phyloP scores from a whole-genome alignment of 371 early-diverging fungal species.

The Mortierella sp. region DNA sequence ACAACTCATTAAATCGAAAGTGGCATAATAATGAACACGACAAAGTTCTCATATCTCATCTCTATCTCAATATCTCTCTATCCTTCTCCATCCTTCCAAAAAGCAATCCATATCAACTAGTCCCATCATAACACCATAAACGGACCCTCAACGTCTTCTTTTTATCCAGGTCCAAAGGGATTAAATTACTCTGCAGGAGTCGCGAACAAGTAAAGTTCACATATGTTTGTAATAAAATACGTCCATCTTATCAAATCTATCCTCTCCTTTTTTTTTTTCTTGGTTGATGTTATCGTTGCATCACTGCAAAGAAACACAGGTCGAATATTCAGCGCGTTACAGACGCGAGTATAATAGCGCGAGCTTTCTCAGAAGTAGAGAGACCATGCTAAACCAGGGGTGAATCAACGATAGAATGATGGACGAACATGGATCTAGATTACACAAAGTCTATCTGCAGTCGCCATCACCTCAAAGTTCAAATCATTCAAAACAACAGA shows the following conservation, averaged over 20 bases:
- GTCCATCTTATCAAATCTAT: neutral
- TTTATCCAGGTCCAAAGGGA: neutral
- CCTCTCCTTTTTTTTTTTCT: neutral
- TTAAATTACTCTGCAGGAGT: neutral
- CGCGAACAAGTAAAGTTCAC: neutral
- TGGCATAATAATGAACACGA: neutral
- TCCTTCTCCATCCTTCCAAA: conserved; percentile 3
- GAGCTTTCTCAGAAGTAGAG: too few species aligned
- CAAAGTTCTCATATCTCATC: neutral
- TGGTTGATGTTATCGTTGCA: neutral
- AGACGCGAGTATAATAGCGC: too few species aligned
- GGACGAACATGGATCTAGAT: too few species aligned
- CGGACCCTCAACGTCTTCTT: neutral
- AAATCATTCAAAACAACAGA: too few species aligned
- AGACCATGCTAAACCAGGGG: too few species aligned
- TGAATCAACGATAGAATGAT: too few species aligned
- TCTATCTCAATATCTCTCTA: conserved; percentile 1
- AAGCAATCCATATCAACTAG: neutral
- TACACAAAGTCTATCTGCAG: too few species aligned
- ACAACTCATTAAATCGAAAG: neutral
- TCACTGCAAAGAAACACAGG: too few species aligned
- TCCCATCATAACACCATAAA: neutral
- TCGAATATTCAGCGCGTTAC: too few species aligned
- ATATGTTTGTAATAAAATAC: neutral
- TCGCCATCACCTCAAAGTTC: too few species aligned